These are phyloP conservation scores for Populus tomentosa DNA, from an alignment of 441 rosid genomes.

Conservation along the genomic window DNA sequence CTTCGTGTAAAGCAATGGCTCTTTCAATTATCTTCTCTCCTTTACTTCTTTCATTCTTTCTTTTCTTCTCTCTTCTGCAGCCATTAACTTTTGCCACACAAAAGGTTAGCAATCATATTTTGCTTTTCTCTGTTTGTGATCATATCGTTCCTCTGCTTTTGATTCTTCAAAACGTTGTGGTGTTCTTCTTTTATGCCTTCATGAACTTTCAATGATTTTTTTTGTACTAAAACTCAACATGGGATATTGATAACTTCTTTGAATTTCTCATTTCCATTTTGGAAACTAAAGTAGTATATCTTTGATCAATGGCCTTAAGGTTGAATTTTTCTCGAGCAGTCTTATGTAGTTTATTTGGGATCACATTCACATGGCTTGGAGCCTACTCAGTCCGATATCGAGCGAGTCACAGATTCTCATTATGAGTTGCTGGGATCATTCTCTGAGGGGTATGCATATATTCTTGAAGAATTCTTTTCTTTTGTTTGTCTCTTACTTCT, in stretches of 20 bases:
- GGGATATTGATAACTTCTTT: background rate
- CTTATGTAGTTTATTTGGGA: conserved; percentile 72
- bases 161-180: background rate
- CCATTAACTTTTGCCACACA: conserved; percentile 41
- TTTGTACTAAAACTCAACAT: background rate
- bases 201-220: background rate
- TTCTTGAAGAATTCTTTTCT: background rate
- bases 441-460: conserved; percentile 29
- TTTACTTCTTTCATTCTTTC: conserved; percentile 24
- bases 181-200: background rate
- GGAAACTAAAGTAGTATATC: background rate
- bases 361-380: conserved; percentile 48
- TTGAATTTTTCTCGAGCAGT: conserved; percentile 21
- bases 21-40: conserved; percentile 19
- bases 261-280: background rate
- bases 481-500: background rate
- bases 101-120: conserved; percentile 34
- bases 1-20: conserved; percentile 22
- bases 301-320: background rate
- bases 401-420: conserved; percentile 32
- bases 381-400: conserved; percentile 23
- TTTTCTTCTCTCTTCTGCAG: conserved; percentile 31
- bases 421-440: conserved; percentile 42
- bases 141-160: background rate
- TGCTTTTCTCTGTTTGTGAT: background rate